Conservation (phyloP, 306 rosid species). For the Lathyrus sativus region DNA sequence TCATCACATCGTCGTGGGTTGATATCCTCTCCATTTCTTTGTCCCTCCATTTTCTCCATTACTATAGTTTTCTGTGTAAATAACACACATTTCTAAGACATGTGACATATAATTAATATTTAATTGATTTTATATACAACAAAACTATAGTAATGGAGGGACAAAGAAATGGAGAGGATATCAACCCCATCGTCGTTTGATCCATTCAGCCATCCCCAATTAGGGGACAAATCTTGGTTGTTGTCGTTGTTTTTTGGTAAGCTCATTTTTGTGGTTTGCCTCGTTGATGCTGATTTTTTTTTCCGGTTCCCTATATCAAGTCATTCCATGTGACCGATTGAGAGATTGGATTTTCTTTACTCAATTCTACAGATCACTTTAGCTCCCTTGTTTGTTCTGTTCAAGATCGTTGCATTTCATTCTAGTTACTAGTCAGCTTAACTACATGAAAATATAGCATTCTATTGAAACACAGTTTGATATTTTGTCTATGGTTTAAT, state of each 20-base stretch:
- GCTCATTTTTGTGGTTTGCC: neutral
- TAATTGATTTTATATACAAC: too few species aligned
- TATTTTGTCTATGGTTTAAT: neutral
- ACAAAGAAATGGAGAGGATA: too few species aligned
- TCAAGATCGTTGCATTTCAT: neutral
- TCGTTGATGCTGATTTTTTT: neutral
- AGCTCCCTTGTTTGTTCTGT: slow-evolving; percentile 29
- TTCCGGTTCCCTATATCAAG: neutral
- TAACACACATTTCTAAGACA: too few species aligned
- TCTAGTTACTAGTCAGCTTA: slow-evolving; percentile 2
- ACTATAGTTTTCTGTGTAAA: too few species aligned
- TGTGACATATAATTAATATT: too few species aligned
- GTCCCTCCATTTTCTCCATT: too few species aligned
- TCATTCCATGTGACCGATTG: slow-evolving; percentile 9
- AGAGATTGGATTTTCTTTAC: slow-evolving; percentile 1
- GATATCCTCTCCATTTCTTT: too few species aligned
- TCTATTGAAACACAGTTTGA: slow-evolving; percentile 28
- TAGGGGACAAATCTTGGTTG: too few species aligned
- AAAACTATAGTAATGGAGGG: too few species aligned
- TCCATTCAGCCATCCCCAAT: too few species aligned
- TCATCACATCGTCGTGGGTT: too few species aligned
- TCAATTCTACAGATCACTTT: neutral
- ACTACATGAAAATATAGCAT: slow-evolving; percentile 9
- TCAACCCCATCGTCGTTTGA: too few species aligned
- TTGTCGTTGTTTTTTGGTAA: neutral